phyloP scores from a whole-genome alignment of 2,329 filamentous ascomycete genomes.

The Pseudocercospora musae region DNA sequence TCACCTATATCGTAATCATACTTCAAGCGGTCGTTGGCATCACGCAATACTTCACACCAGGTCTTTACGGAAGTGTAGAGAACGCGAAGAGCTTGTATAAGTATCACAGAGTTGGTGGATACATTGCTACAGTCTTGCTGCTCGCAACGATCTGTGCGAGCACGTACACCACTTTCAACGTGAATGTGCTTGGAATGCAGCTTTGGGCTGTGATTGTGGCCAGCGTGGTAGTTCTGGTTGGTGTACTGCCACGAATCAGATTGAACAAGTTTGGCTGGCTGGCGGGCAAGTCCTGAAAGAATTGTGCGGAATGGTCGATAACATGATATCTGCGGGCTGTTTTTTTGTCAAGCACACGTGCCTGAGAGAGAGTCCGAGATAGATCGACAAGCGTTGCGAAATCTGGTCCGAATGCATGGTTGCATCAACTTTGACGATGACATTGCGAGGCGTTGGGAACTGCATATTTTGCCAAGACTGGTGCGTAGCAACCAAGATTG shows the following conservation, averaged over 20 bases:
- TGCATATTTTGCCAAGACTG: background rate
- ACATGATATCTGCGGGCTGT: background rate
- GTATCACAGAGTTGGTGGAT: constrained; percentile 78
- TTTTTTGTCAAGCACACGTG: background rate
- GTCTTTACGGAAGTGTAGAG: constrained; percentile 72
- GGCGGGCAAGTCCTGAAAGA: constrained; percentile 28
- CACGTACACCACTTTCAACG: constrained; percentile 71
- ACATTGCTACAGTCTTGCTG: constrained; percentile 66
- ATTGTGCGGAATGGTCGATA: background rate
- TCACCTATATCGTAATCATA: constrained; percentile 66
- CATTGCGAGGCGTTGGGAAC: background rate
- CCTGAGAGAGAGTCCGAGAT: background rate
- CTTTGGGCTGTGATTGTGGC: constrained; percentile 72
- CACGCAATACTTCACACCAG: constrained; percentile 74
- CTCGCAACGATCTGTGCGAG: constrained; percentile 72
- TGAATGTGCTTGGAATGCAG: constrained; percentile 65
- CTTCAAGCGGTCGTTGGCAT: constrained; percentile 76
- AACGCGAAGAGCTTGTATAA: constrained; percentile 84
- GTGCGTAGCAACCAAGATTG: background rate
- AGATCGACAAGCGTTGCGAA: background rate
- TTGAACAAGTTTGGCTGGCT: constrained; percentile 71
- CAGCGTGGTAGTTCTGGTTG: constrained; percentile 63
- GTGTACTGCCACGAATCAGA: constrained; percentile 75
- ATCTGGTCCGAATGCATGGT: background rate
- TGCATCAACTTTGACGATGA: background rate